Evolutionary conservation across 805 yeast species (phyloP), one percentile per base, ranked within the genome.

Genomic region (Starmera amethionina): DNA sequence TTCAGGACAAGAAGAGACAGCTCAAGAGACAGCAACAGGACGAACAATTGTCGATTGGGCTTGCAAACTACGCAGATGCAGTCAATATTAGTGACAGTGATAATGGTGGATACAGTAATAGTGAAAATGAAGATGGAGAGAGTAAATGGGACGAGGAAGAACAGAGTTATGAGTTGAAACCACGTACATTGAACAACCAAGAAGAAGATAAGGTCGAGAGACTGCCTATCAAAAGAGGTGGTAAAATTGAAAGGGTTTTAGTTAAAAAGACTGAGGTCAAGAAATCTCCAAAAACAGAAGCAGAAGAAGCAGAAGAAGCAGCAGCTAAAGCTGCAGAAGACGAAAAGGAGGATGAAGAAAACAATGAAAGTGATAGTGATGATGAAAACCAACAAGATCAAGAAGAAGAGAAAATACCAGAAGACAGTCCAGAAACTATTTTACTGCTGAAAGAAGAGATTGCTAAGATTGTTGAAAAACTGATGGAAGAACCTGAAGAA

Each of bases 401-500:
- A 14, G 64, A 60, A 15, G 60, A 49, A 8, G 62, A 58, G 19
- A 51, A 46, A 32, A 45, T 45, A 7, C 52, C 51, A 32, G 69
- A 60, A 19, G 76, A 77, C 44, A 66, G 74, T 0, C 70, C 64
- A 42, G 82, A 82, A 55, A 68, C 67, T 41, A 64, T 85, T 22
- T 49, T 70, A 7, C 71, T 74, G 42, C 65, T 83, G 34, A 84
- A 88, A 52, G 97, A 88, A 61, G 85, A 83, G 41, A 74, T 93
- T 34, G 96, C 97, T 0, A 77, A 73, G 15, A 59, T 81, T 37
- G 96, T 95, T 1, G 83, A 85, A 32, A 72, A 73, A 34, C 62
- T 90, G 30, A 77, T 77, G 51, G 95, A 88, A 56, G 85, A 86
- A 43, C 96, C 97, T 7, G 97, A 93, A 58, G 95, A 86, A 52